Percentiles rank a stretch among this genome's conserved stretches.
Evolutionary conservation across 441 rosid genomes (phyloP).

Genomic region (Pelargonium cotyledonis): DNA sequence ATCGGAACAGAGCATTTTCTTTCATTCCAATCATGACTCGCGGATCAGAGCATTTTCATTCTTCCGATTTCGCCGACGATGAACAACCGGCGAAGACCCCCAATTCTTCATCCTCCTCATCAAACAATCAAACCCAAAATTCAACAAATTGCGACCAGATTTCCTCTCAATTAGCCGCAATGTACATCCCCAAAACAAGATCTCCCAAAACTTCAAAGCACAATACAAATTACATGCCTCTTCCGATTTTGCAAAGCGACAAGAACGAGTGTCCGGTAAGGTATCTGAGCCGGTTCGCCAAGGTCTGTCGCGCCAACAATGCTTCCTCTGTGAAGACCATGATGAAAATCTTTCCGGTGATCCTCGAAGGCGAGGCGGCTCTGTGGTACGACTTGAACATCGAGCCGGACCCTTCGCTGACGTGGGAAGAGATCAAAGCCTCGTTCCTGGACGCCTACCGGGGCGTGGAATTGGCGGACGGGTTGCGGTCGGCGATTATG

Average conservation of each 20-base stretch:
- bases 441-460: slow-evolving; percentile 31
- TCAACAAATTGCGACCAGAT: too few species aligned
- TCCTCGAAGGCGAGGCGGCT: slow-evolving; percentile 35
- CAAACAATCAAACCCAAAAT: too few species aligned
- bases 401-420: slow-evolving; percentile 30
- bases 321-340: slow-evolving; percentile 17
- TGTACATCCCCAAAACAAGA: too few species aligned
- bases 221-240: slow-evolving; percentile 4
- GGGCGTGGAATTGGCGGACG: slow-evolving; percentile 14
- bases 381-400: slow-evolving; percentile 38
- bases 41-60: too few species aligned
- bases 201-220: too few species aligned
- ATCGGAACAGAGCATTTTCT: too few species aligned
- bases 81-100: too few species aligned
- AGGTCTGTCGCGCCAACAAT: slow-evolving; percentile 39
- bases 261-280: slow-evolving; percentile 24
- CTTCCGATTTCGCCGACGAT: too few species aligned
- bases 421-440: slow-evolving; percentile 30
- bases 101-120: too few species aligned
- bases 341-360: slow-evolving; percentile 38
- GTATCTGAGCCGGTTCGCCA: slow-evolving; percentile 32
- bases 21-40: too few species aligned
- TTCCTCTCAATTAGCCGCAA: too few species aligned
- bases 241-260: slow-evolving; percentile 29
- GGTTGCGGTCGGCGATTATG: slow-evolving; percentile 23